These are phyloP conservation scores for Fagus sylvatica DNA, from an alignment of 306 rosid genomes.

Conservation along the genomic window DNA sequence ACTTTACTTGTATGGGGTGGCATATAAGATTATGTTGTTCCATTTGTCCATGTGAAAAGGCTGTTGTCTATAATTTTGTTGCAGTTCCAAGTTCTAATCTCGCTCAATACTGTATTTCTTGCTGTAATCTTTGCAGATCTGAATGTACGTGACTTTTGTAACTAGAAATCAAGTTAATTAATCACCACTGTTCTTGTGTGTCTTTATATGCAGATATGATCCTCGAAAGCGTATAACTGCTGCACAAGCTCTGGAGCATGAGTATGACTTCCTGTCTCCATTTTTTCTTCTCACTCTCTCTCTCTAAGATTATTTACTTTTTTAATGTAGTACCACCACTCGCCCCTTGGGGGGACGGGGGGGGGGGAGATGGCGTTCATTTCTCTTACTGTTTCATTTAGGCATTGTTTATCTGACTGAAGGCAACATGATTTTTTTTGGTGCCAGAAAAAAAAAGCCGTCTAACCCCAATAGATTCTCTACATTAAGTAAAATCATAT, in stretches of 20 bases:
- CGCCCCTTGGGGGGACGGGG: too few relatives aligned
- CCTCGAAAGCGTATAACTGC: constrained; percentile 92
- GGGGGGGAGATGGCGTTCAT: not conserved
- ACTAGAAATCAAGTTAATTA: not conserved
- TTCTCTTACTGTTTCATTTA: not conserved
- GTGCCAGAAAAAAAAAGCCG: not conserved
- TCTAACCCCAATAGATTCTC: too few relatives aligned
- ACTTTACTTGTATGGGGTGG: not conserved
- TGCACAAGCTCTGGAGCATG: constrained; percentile 93
- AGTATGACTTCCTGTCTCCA: constrained; percentile 50
- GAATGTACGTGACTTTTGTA: not conserved
- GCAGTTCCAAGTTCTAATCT: not conserved
- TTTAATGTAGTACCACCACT: too few relatives aligned
- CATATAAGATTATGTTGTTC: not conserved
- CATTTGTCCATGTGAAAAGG: not conserved
- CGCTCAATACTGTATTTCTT: not conserved
- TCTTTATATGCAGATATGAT: constrained; percentile 74
- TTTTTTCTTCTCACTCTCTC: constrained; percentile 5
- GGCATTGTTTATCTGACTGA: too few relatives aligned
- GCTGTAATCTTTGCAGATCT: not conserved
- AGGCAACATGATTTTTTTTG: too few relatives aligned
- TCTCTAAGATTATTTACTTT: not conserved
- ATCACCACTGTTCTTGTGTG: not conserved
- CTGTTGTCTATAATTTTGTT: not conserved
- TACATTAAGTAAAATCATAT: too few relatives aligned